Base-by-base conservation (phyloP, 2,329 filamentous ascomycete genomes). In the Talaromyces sp. region DNA sequence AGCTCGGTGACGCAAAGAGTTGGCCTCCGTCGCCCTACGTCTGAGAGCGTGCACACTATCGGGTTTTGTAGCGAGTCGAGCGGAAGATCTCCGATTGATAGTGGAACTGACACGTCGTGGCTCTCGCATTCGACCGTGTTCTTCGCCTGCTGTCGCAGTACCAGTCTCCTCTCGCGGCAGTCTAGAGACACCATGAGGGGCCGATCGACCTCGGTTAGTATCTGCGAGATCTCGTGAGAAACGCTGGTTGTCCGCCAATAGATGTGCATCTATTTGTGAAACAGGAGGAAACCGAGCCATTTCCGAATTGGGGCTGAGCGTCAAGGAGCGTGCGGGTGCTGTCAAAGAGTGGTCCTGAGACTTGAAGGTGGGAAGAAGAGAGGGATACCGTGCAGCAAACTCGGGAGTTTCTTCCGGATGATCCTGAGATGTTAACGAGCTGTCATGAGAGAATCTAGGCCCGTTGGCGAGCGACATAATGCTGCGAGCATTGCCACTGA, bases 181-280 rank as follows among this genome's bases (percentile, higher is more conserved):
- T 31, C 11, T 31, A 13, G 21, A 22, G 19, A 8, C 13, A 28
- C 19, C 9, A 33, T 41, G 43, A n/a, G 41, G 19, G 15, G n/a
- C n/a, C 31, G 37, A 17, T 50, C 45, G 50, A 15, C 33, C 2
- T 25, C 22, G 22, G 45, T 15, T 19, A 36, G n/a, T 53, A 2
- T 52, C 48, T 2, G 33, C 28, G 17, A 45, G 13, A 43, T 37
- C n/a, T 36, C 61, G 51, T n/a, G n/a, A n/a, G n/a, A n/a, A n/a
- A 31, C 56, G 57, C 45, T 52, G 63, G 31, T 64, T 64, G 13
- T 63, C 64, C 33, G 69, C 65, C 28, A 71, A 51, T 33, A 69
- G 62, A 45, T 71, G 70, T 6, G 72, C 71, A 55, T 74, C 71
- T n/a, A 69, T 56, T 46, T 74, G 72, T 25, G 71, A 74, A 22